Conservation (phyloP, 176 grass and related monocot genomes). For the Eragrostis curvula region DNA sequence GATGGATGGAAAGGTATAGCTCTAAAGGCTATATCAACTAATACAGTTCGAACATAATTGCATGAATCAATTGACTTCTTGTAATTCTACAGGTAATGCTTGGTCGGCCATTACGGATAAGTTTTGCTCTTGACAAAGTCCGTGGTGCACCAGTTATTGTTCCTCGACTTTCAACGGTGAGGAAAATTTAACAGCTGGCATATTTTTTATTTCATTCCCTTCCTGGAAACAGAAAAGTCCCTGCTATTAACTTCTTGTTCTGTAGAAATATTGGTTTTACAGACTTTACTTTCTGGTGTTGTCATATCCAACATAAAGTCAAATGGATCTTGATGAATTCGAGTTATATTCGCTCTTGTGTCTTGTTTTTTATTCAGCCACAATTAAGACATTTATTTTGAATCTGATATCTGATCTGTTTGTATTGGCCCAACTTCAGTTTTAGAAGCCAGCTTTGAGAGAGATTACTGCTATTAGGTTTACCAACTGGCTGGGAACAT, state of each 20-base stretch:
- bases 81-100: conserved; percentile 70
- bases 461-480: not conserved
- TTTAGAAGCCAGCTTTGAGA: not conserved
- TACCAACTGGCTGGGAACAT: not conserved
- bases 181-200: conserved; percentile 39
- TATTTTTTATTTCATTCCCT: conserved; percentile 16
- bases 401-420: not conserved
- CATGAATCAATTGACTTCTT: conserved; percentile 23
- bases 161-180: conserved; percentile 57
- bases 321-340: not conserved
- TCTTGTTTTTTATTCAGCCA: not conserved
- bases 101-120: conserved; percentile 75
- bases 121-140: conserved; percentile 85
- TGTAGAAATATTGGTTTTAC: conserved; percentile 17
- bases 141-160: conserved; percentile 65
- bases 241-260: conserved; percentile 14
- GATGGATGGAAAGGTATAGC: conserved; percentile 92
- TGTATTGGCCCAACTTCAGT: not conserved
- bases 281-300: not conserved
- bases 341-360: not conserved
- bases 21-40: conserved; percentile 5
- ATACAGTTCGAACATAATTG: conserved; percentile 8
- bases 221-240: not conserved
- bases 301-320: conserved; percentile 21
- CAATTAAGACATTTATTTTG: not conserved